A percentile compares a stretch with the other conserved stretches of the same genome.
Conservation (phyloP, 345 rosid genomes). For the Pistacia integerrima region DNA sequence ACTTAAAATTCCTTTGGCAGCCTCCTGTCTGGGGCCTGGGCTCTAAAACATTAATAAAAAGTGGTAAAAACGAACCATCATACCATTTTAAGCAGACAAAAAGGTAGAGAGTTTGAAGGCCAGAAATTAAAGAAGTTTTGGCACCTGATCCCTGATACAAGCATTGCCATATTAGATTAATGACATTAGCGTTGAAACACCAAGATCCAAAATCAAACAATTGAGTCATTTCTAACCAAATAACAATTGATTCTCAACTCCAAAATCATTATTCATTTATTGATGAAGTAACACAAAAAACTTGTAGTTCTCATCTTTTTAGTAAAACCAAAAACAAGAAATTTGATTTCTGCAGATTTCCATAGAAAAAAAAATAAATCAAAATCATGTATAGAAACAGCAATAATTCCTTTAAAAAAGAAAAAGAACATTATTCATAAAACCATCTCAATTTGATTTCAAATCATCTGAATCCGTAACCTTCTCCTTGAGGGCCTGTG, state of each 20-base stretch:
- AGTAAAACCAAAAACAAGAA: not conserved
- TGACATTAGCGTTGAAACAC: no score
- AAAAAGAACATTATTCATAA: not conserved
- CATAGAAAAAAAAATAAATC: not conserved
- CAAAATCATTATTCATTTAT: no score
- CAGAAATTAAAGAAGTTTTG: no score
- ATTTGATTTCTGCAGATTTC: not conserved
- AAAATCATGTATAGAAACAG: not conserved
- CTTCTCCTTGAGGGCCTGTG: slow-evolving; percentile 38
- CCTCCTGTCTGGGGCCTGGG: not conserved
- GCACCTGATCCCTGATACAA: no score
- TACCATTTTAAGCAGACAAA: no score
- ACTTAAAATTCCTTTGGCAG: not conserved
- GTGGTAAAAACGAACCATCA: not conserved
- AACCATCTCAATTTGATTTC: slow-evolving; percentile 14
- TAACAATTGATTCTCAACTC: no score
- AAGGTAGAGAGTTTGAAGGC: no score
- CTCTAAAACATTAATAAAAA: not conserved
- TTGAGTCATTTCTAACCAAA: no score
- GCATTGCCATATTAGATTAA: no score
- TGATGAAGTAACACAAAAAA: no score
- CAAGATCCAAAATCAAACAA: no score
- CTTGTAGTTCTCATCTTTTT: not conserved
- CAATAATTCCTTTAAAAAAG: not conserved
- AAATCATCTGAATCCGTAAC: slow-evolving; percentile 10